phyloP scores from a whole-genome alignment of 2,329 filamentous ascomycete species.

The Apiospora aurea region DNA sequence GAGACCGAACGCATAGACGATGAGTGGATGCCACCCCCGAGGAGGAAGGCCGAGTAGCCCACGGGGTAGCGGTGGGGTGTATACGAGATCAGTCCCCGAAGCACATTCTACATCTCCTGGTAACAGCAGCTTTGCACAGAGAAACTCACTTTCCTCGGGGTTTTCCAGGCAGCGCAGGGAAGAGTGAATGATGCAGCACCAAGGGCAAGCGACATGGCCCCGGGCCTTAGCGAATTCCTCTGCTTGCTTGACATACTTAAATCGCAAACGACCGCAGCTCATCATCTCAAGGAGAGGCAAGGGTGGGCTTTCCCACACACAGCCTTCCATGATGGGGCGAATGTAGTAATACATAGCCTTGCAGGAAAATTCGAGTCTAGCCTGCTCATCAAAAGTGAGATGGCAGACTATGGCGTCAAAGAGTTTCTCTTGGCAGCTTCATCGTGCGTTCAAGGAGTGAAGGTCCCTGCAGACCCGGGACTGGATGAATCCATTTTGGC shows the following conservation, averaged over 20 bases:
- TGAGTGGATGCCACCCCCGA: neutral
- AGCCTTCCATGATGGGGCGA: neutral
- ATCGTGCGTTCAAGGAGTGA: neutral
- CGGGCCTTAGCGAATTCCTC: neutral
- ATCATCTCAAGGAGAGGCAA: neutral
- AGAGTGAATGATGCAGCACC: neutral
- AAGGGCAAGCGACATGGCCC: neutral
- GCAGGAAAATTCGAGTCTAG: neutral
- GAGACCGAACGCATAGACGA: neutral
- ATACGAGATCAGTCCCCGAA: too few relatives aligned
- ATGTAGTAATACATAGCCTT: neutral
- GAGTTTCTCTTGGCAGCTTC: neutral
- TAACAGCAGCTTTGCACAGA: neutral
- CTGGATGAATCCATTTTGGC: too few relatives aligned
- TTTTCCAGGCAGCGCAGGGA: neutral
- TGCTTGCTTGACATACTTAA: neutral
- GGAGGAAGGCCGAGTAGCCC: neutral
- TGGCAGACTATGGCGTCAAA: neutral
- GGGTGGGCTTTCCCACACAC: neutral
- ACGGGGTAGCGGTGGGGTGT: neutral
- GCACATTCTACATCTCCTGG: too few relatives aligned
- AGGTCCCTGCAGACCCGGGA: neutral
- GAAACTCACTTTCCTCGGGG: rapidly evolving
- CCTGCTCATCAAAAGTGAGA: neutral
- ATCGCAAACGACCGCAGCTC: neutral